These are phyloP conservation scores for Coemansia sp. DNA, from an alignment of 192 early-diverging fungal species.

Conservation along the genomic window DNA sequence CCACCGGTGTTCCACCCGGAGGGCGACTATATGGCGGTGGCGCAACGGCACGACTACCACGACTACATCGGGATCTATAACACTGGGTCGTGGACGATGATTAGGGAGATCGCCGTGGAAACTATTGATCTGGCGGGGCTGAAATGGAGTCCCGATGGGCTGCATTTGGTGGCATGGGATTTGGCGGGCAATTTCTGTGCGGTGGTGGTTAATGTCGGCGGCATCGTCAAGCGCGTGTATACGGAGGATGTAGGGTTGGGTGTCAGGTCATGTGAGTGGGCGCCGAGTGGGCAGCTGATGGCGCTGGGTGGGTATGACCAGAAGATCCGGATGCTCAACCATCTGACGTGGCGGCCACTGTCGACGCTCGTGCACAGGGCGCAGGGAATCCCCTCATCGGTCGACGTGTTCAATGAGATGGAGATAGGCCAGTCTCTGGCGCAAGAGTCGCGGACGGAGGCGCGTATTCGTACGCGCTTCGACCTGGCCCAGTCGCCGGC, in stretches of 20 bases:
- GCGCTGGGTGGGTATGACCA: constrained; percentile 38
- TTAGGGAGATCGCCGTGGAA: constrained; percentile 30
- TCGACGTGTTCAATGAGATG: constrained; percentile 44
- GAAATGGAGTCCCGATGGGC: constrained; percentile 46
- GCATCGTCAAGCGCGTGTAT: constrained; percentile 32
- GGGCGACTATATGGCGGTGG: constrained; percentile 40
- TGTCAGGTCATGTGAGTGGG: constrained; percentile 34
- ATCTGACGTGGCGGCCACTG: constrained; percentile 50
- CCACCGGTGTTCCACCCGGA: constrained; percentile 39
- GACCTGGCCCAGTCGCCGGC: constrained; percentile 23
- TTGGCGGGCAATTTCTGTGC: constrained; percentile 20
- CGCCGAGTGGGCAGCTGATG: constrained; percentile 46
- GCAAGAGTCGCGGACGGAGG: constrained; percentile 10
- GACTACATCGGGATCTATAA: constrained; percentile 49
- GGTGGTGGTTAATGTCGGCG: constrained; percentile 33
- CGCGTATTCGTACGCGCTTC: constrained; percentile 30
- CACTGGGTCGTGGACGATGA: constrained; percentile 37
- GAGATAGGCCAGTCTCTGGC: constrained; percentile 18
- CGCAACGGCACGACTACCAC: constrained; percentile 53
- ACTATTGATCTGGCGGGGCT: constrained; percentile 31
- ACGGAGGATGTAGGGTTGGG: constrained; percentile 26
- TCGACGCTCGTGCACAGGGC: constrained; percentile 32
- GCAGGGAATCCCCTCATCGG: not conserved
- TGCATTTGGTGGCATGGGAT: constrained; percentile 47
- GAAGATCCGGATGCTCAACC: constrained; percentile 35